These are phyloP conservation scores for Apiospora marii DNA, from an alignment of 2,329 filamentous ascomycete species.

Conservation along the genomic window DNA sequence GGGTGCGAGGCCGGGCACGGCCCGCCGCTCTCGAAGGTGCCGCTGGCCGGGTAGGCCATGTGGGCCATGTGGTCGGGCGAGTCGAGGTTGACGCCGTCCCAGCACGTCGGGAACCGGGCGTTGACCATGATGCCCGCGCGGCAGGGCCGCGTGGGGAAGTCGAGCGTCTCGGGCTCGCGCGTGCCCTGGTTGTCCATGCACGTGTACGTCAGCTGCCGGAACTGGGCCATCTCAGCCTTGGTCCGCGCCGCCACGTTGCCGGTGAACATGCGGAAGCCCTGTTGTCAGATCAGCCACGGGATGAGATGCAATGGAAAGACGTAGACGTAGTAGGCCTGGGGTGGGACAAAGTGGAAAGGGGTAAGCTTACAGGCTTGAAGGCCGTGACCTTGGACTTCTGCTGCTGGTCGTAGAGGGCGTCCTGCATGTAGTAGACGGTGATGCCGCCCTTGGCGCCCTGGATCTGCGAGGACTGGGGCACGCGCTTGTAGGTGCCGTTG, in stretches of 20 bases:
- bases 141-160: slow-evolving; percentile 47
- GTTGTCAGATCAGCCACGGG: no score
- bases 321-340: no score
- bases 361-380: slow-evolving; percentile 43
- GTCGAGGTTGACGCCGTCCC: slow-evolving; percentile 60
- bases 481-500: slow-evolving; percentile 46
- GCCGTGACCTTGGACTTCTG: slow-evolving; percentile 39
- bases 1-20: slow-evolving; percentile 40
- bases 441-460: slow-evolving; percentile 43
- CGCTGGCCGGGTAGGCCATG: slow-evolving; percentile 54
- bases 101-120: slow-evolving; percentile 58
- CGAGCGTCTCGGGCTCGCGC: slow-evolving; percentile 46
- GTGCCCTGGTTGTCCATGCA: slow-evolving; percentile 16
- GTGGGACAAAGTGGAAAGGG: no score
- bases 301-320: no score
- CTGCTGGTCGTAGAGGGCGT: slow-evolving; percentile 35
- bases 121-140: slow-evolving; percentile 49
- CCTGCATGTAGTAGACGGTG: slow-evolving; percentile 43
- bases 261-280: slow-evolving; percentile 45
- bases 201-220: slow-evolving; percentile 20
- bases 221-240: slow-evolving; percentile 37
- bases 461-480: slow-evolving; percentile 42
- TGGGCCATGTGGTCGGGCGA: slow-evolving; percentile 57
- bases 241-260: slow-evolving; percentile 39
- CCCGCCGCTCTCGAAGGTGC: slow-evolving; percentile 39